Percentiles rank a stretch among this genome's conserved stretches.
Conservation (phyloP, 2,329 filamentous ascomycete genomes). For the Penicillium sp. region DNA sequence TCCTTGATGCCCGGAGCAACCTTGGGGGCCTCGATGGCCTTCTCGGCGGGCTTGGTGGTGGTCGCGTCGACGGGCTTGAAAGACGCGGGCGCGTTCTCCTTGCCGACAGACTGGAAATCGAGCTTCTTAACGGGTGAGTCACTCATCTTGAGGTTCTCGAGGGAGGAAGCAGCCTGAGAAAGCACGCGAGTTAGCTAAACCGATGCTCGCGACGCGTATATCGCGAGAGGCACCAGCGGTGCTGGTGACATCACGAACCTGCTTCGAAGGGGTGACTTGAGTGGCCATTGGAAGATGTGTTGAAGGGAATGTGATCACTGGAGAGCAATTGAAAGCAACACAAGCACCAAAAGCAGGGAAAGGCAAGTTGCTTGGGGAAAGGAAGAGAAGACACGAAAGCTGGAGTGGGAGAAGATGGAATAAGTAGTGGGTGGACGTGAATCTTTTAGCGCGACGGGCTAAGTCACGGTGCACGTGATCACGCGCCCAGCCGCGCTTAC, state of each 20-base stretch:
- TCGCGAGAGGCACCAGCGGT: conserved; percentile 32
- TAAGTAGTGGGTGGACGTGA: conserved; percentile 35
- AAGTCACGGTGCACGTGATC: conserved; percentile 44
- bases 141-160: conserved; percentile 84
- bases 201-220: conserved; percentile 36
- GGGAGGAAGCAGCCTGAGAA: conserved; percentile 76
- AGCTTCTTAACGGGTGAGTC: conserved; percentile 91
- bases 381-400: conserved; percentile 31
- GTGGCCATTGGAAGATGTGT: conserved; percentile 64
- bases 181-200: conserved; percentile 42
- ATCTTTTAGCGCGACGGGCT: conserved; percentile 42
- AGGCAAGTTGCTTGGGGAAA: conserved; percentile 23
- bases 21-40: conserved; percentile 43
- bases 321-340: conserved; percentile 20
- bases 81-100: conserved; percentile 72
- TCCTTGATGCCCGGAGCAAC: conserved; percentile 60
- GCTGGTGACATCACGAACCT: conserved; percentile 61
- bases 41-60: conserved; percentile 57
- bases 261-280: conserved; percentile 73
- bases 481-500: conserved; percentile 27
- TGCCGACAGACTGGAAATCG: conserved; percentile 71
- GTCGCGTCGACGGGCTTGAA: conserved; percentile 55
- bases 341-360: conserved; percentile 23
- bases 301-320: conserved; percentile 32
- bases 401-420: conserved; percentile 36